phyloP scores from a whole-genome alignment of 2,329 filamentous ascomycete species.

The Chalaropsis ovoidea region DNA sequence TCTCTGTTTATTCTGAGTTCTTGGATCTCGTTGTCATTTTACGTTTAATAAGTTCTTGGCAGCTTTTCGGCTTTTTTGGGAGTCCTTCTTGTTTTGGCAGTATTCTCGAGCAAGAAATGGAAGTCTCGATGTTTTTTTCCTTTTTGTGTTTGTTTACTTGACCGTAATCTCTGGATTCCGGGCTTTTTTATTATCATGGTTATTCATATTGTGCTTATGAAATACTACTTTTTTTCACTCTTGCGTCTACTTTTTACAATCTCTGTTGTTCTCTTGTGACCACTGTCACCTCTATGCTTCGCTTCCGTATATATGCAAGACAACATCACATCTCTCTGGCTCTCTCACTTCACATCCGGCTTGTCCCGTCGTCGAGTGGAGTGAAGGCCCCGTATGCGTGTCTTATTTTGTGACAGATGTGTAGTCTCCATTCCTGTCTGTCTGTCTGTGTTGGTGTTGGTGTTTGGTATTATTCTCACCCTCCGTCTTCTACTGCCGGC shows the following conservation, averaged over 20 bases:
- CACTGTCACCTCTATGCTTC: not conserved
- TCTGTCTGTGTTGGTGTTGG: not conserved
- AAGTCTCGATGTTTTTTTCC: not conserved
- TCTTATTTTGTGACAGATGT: constrained; percentile 3
- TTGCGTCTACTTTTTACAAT: not conserved
- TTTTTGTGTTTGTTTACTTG: not conserved
- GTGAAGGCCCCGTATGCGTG: not conserved
- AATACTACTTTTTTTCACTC: constrained; percentile 1
- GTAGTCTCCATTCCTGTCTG: not conserved
- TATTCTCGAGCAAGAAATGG: not conserved
- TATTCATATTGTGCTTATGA: constrained; percentile 9
- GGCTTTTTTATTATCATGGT: not conserved
- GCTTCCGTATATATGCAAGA: not conserved
- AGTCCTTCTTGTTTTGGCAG: not conserved
- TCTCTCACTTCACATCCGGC: not conserved
- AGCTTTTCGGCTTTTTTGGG: not conserved
- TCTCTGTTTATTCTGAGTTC: not conserved
- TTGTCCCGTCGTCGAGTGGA: not conserved
- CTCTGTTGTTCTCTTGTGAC: not conserved
- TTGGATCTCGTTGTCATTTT: constrained; percentile 9
- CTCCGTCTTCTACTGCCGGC: too few species aligned
- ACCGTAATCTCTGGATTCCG: not conserved
- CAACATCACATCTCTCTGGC: not conserved
- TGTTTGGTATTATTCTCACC: not conserved
- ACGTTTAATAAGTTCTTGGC: not conserved